These are phyloP conservation scores for Cucumis variabilis DNA, from an alignment of 331 rosid genomes.

Conservation along the genomic window DNA sequence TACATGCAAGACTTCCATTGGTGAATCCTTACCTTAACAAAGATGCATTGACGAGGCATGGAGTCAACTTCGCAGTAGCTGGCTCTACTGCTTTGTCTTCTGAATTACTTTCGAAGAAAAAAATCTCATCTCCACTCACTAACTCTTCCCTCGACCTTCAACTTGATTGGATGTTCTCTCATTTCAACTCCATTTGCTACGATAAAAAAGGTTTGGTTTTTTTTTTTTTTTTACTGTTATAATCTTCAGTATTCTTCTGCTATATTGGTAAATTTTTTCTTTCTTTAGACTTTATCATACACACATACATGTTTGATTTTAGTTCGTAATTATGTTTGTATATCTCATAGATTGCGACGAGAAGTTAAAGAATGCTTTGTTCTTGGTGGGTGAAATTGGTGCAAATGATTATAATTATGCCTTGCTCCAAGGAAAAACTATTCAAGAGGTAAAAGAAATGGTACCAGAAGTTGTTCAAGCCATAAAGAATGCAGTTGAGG, in stretches of 20 bases:
- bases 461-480: slow-evolving; percentile 33
- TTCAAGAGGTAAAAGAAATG: neutral
- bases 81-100: slow-evolving; percentile 29
- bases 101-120: neutral
- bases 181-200: neutral
- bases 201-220: neutral
- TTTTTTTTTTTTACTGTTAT: too few species aligned
- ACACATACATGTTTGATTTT: too few species aligned
- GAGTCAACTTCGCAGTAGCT: slow-evolving; percentile 38
- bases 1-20: slow-evolving; percentile 12
- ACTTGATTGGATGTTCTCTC: slow-evolving; percentile 34
- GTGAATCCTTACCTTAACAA: slow-evolving; percentile 20
- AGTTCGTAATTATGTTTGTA: neutral
- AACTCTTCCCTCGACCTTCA: slow-evolving; percentile 4
- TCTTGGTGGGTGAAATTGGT: slow-evolving; percentile 35
- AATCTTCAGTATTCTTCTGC: too few species aligned
- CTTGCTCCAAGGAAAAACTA: slow-evolving; percentile 24
- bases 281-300: too few species aligned
- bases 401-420: slow-evolving; percentile 29
- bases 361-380: slow-evolving; percentile 22
- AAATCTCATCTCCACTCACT: neutral
- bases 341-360: slow-evolving; percentile 23
- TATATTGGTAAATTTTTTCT: too few species aligned
- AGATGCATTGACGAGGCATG: neutral
- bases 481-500: slow-evolving; percentile 22